Conservation (phyloP, 176 grass and related monocot species). For the Triticum dicoccoides region DNA sequence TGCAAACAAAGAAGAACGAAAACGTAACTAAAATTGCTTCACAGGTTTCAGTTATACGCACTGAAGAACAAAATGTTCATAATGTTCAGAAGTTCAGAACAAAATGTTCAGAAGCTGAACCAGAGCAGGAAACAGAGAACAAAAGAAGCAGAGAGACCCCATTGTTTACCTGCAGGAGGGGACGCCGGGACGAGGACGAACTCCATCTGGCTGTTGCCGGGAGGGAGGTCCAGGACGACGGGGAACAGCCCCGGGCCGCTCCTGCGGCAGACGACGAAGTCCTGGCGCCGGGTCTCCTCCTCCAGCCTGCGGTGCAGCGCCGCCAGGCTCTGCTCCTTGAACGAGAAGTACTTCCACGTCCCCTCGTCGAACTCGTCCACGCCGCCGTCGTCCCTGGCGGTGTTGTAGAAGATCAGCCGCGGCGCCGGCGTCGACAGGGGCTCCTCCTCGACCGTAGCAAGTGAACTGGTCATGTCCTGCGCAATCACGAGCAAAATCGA, state of each 20-base stretch:
- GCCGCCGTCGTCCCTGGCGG: slow-evolving; percentile 37
- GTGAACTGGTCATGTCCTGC: neutral
- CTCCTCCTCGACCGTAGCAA: slow-evolving; percentile 22
- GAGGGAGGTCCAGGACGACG: slow-evolving; percentile 48
- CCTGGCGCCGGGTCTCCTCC: slow-evolving; percentile 28
- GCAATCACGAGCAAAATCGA: neutral
- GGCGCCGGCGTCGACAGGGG: slow-evolving; percentile 6
- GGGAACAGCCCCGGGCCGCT: slow-evolving; percentile 30
- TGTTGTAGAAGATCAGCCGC: slow-evolving; percentile 53
- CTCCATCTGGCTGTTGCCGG: slow-evolving; percentile 51
- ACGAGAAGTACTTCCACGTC: slow-evolving; percentile 50
- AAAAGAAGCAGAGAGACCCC: neutral
- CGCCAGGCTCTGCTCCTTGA: slow-evolving; percentile 39
- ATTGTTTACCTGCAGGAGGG: slow-evolving; percentile 10
- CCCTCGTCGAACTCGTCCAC: slow-evolving; percentile 50
- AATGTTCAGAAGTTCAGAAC: neutral
- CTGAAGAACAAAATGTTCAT: too few species aligned
- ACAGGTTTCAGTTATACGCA: neutral
- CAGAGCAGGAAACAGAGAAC: neutral
- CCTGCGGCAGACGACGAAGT: slow-evolving; percentile 50
- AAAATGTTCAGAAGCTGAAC: slow-evolving; percentile 2
- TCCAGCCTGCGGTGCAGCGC: slow-evolving; percentile 33
- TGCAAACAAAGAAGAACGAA: slow-evolving; percentile 1
- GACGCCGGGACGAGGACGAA: slow-evolving; percentile 37
- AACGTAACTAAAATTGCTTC: neutral